Conservation (phyloP, 768 basidiomycete species). For the Trametes cinnabarina region DNA sequence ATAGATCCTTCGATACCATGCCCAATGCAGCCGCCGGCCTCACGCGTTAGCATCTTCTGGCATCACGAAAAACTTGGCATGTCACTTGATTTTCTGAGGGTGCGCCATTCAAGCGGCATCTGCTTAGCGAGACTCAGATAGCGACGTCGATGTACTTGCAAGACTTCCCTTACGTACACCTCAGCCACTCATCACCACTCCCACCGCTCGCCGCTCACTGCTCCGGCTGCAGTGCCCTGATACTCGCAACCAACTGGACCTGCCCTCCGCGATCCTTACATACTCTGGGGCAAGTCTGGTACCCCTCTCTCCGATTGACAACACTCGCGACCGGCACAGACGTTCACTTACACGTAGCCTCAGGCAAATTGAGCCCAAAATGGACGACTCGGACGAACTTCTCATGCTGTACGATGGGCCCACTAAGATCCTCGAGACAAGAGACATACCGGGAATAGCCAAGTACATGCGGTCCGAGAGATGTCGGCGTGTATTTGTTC, state of each 20-base stretch:
- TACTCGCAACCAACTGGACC: too few species aligned
- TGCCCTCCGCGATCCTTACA: too few species aligned
- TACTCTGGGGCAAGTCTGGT: not conserved
- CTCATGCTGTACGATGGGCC: conserved; percentile 25
- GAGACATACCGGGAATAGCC: conserved; percentile 49
- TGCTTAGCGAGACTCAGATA: not conserved
- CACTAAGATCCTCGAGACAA: conserved; percentile 31
- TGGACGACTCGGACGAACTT: conserved; percentile 17
- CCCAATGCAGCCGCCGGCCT: not conserved
- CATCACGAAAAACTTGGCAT: not conserved
- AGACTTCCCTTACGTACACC: not conserved
- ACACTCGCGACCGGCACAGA: too few species aligned
- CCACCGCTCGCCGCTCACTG: not conserved
- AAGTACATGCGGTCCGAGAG: conserved; percentile 66
- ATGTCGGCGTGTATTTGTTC: conserved; percentile 69
- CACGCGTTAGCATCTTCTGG: not conserved
- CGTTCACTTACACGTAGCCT: not conserved
- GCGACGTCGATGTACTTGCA: not conserved
- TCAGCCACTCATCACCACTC: not conserved
- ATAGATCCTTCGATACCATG: not conserved
- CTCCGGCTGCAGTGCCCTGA: too few species aligned
- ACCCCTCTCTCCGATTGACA: too few species aligned
- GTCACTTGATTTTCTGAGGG: not conserved
- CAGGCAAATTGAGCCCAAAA: not conserved
- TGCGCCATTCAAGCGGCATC: not conserved